Base-by-base conservation (phyloP, 1,284 basidiomycete genomes). In the Marasmius fiardii region DNA sequence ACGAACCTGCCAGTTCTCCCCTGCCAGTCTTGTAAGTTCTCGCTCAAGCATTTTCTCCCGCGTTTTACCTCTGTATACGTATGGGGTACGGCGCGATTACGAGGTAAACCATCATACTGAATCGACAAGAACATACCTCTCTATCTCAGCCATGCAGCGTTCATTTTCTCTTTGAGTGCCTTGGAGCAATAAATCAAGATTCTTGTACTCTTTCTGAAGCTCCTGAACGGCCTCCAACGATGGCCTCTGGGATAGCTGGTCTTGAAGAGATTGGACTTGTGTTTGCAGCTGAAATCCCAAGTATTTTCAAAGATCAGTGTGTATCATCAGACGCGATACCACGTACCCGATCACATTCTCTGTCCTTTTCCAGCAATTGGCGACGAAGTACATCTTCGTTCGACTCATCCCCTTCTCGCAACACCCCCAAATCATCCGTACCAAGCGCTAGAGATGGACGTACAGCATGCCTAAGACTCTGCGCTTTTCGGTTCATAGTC, bases 151-250 rank as follows among this genome's bases (percentile, higher is more conserved):
- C 88, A 90, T 90, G 58, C 83, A 86, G 44, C 86, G 74, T 62
- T 90, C 88, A 59, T 91, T 91, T 71, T 91, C 88, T 52, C 86
- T 71, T 60, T 90, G 88, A 0, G 87, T 90, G 0, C 88, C 89
- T 58, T 87, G 80, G 0, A 90, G 68, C 2, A 91, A 71, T 12
- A 91, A 71, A 37, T 90, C 88, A 0, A 90, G 72, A 57, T 86
- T 86, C 62, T 81, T 83, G 63, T 84, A 82, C 61, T 91, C 88
- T 62, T 81, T 83, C 66, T 86, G 74, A 31, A 90, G 69, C 37
- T 76, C 77, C 59, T 87, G 81, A 18, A 90, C 73, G 0, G 71
- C 71, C 59, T 90, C 87, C 24, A 83, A 58, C 3, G 88, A 79
- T 16, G 88, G 88, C 14, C 88, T 76, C 55, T 82, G 74, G 0